Percentiles rank a stretch among this genome's conserved stretches.
Evolutionary conservation across 176 grass and related monocot species (phyloP).

Genomic region (Triticum urartu): DNA sequence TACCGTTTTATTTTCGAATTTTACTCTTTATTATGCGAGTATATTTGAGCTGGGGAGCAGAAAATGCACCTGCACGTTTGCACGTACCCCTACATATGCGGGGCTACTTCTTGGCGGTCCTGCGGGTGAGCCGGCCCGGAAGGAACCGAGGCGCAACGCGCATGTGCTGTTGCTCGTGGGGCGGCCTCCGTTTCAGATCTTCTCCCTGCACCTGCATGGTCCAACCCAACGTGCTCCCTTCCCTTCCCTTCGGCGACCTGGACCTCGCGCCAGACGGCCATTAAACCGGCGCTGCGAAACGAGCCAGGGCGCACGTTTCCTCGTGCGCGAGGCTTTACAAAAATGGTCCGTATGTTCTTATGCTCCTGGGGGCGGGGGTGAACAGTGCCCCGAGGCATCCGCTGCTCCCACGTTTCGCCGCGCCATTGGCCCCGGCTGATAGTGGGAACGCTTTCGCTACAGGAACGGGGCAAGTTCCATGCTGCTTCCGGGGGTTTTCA

Average conservation of each 20-base stretch:
- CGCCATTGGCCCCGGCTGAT: neutral
- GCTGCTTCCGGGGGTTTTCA: neutral
- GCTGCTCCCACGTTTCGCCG: neutral
- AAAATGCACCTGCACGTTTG: neutral
- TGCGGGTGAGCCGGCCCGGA: conserved; percentile 1
- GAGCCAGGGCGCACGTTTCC: conserved; percentile 29
- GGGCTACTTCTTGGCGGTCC: conserved; percentile 11
- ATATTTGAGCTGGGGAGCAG: no score
- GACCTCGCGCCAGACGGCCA: conserved; percentile 10
- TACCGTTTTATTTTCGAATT: no score
- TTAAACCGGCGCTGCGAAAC: no score
- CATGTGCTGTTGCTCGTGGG: conserved; percentile 32
- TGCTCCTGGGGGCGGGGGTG: neutral
- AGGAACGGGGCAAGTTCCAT: neutral
- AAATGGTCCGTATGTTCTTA: neutral
- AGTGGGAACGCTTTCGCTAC: neutral
- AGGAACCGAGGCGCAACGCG: conserved; percentile 27
- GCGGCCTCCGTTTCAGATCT: conserved; percentile 11
- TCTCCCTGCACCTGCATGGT: neutral
- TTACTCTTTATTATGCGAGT: no score
- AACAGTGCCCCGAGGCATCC: neutral
- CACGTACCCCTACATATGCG: neutral
- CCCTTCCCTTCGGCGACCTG: neutral
- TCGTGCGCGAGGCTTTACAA: neutral
- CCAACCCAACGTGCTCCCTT: neutral